phyloP scores from a whole-genome alignment of 2,329 filamentous ascomycete genomes.

The Hyphodiscus sp. region DNA sequence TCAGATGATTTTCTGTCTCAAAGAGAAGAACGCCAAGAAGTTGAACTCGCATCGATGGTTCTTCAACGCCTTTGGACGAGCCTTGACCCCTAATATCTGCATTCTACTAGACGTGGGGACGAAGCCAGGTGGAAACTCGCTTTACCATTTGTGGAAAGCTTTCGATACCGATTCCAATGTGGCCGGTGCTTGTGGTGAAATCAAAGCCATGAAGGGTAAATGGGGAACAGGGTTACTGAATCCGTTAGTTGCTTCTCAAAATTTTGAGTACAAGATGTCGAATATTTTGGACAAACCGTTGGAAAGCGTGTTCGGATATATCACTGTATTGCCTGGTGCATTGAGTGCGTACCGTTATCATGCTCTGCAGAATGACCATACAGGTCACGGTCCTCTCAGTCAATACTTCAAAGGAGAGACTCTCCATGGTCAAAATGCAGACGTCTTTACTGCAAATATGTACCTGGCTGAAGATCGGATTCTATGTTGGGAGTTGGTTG shows the following conservation, averaged over 20 bases:
- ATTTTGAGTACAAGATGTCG: slow-evolving; percentile 99
- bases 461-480: slow-evolving; percentile 87
- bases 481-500: slow-evolving; percentile 89
- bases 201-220: slow-evolving; percentile 92
- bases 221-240: slow-evolving; percentile 80
- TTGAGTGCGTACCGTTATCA: slow-evolving; percentile 94
- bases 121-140: slow-evolving; percentile 75
- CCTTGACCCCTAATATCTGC: slow-evolving; percentile 91
- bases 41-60: slow-evolving; percentile 99
- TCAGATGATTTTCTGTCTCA: slow-evolving; percentile 97
- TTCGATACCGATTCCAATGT: slow-evolving; percentile 98
- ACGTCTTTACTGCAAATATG: slow-evolving; percentile 97
- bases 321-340: slow-evolving; percentile 91
- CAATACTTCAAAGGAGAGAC: slow-evolving; percentile 99
- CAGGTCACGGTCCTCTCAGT: slow-evolving; percentile 87
- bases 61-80: slow-evolving; percentile 94
- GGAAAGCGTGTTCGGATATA: slow-evolving; percentile 96
- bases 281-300: slow-evolving; percentile 97
- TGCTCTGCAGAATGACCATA: slow-evolving; percentile 92
- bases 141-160: slow-evolving; percentile 99
- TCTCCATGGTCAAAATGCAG: slow-evolving; percentile 88
- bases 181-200: slow-evolving; percentile 93
- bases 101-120: slow-evolving; percentile 96
- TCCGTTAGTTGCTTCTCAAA: slow-evolving; percentile 91
- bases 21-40: slow-evolving; percentile 97